Conservation (phyloP, 2,329 filamentous ascomycete species). For the Talaromyces sp. region DNA sequence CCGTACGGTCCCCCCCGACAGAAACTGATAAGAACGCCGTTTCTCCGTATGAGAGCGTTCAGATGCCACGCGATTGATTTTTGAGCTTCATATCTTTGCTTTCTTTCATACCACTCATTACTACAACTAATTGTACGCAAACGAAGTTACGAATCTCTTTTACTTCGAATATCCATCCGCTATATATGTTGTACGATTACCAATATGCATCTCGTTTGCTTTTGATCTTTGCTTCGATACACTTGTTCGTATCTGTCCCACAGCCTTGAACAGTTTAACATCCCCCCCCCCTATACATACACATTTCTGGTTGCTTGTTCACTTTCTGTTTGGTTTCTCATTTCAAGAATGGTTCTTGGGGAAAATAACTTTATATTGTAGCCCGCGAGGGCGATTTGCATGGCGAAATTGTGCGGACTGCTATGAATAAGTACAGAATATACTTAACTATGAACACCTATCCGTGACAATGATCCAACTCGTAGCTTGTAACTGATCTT, state of each 20-base stretch:
- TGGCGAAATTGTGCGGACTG: not conserved
- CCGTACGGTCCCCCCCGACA: slow-evolving; percentile 44
- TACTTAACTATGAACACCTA: not conserved
- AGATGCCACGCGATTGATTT: slow-evolving; percentile 19
- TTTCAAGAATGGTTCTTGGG: not conserved
- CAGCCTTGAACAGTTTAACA: not conserved
- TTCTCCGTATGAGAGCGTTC: slow-evolving; percentile 33
- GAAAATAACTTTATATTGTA: slow-evolving; percentile 15
- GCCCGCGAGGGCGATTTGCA: slow-evolving; percentile 18
- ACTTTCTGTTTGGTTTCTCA: not conserved
- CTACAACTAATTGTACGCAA: slow-evolving; percentile 3
- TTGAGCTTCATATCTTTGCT: not conserved
- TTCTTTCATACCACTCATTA: not conserved
- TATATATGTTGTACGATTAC: slow-evolving; percentile 13
- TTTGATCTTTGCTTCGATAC: slow-evolving; percentile 5
- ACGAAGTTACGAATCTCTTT: slow-evolving; percentile 19
- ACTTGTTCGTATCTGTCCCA: slow-evolving; percentile 7
- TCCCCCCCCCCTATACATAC: not conserved
- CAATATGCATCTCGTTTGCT: not conserved
- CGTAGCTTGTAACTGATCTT: not conserved
- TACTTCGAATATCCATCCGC: slow-evolving; percentile 9
- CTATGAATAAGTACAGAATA: not conserved
- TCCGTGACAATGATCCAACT: not conserved
- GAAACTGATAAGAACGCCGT: slow-evolving; percentile 21
- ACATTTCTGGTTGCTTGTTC: not conserved